Base-by-base conservation (phyloP, 208 protist species). In the Crithidia bombi region DNA sequence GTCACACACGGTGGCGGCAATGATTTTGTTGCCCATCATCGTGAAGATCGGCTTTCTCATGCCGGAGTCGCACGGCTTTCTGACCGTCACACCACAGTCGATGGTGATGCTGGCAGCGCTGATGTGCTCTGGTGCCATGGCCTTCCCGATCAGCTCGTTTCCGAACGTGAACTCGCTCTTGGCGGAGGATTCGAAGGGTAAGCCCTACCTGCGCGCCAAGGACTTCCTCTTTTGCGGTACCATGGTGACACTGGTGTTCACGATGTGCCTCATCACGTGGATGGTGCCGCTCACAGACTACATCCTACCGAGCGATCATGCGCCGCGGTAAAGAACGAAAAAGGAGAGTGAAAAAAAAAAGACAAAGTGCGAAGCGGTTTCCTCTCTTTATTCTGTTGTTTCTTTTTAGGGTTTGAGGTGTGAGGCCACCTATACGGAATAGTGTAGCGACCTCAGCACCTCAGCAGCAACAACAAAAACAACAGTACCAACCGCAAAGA, bases 141-240 rank as follows among this genome's bases (percentile, higher is more conserved):
- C 90, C 23, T 95, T 98, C 58, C 94, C 96, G 32, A 96, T 98
- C 77, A 96, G 92, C 51, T 97, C 91, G 12, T 98, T 98, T 76
- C 96, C 96, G 11, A 98, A 98, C 79, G 87, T 98, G 0, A 97
- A 96, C 76, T 95, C 93, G 4, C 85, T 97, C 1, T 78, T 95
- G 0, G 89, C 88, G 17, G 91, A 97, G 65, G 92, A 98, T 66
- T 79, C 86, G 33, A 84, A 82, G 55, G 93, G 91, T 23, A 65
- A 80, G 55, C 79, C 88, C 26, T 98, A 98, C 74, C 78, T 98
- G 46, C 81, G 82, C 23, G 87, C 91, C 17, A 91, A 92, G 69
- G 90, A 97, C 75, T 98, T 96, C 64, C 73, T 98, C 32, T 82
- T 92, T 47, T 88, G 83, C 38, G 89, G 89, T 30, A 91, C 87